Evolutionary conservation across 164 flowering plant genomes (phyloP), one percentile per base, ranked within the genome.

Genomic region (Magnolia sinica): DNA sequence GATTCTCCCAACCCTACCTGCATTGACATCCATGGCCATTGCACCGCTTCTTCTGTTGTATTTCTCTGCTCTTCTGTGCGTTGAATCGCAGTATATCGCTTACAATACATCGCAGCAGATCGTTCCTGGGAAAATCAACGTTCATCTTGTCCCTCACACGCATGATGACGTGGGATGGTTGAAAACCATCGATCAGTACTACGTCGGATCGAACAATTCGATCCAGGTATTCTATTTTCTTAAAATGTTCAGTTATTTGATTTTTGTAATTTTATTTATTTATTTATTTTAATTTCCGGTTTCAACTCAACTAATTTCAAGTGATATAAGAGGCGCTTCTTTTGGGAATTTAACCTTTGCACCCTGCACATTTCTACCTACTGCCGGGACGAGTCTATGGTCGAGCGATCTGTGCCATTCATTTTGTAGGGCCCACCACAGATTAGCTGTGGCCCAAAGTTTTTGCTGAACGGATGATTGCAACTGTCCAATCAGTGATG

Each of bases 161-260:
- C 92, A 90, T 65, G 91, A 88, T 51, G 91, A 90, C 73, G 91
- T 88, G n/a, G 93, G 93, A 0, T 88, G 93, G 93, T 72, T 90
- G 82, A 90, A 90, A 80, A 90, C 91, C 23, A 80, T 89, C 55
- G 92, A 89, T 81, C 92, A 89, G 84, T 89, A 89, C 85, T 89
- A 85, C 64, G 91, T 86, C 50, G 93, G 93, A 5, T 78, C 89
- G 31, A 90, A 90, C 81, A 90, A 90, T 76, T 87, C 93, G 13
- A 88, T 90, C 23, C 88, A 85, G 85, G 89, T 87, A 8, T 3
- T 20, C 64, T 23, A 37, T 55, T 72, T 59, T 24, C 50, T 37
- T 7, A 4, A 16, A 51, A 14, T 50, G 0, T 58, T 22, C 23
- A 8, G 18, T 68, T 74, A 16, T 59, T 13, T 4, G n/a, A 68